These are phyloP conservation scores for Thyridium curvatum DNA, from an alignment of 2,329 filamentous ascomycete species.

Conservation along the genomic window DNA sequence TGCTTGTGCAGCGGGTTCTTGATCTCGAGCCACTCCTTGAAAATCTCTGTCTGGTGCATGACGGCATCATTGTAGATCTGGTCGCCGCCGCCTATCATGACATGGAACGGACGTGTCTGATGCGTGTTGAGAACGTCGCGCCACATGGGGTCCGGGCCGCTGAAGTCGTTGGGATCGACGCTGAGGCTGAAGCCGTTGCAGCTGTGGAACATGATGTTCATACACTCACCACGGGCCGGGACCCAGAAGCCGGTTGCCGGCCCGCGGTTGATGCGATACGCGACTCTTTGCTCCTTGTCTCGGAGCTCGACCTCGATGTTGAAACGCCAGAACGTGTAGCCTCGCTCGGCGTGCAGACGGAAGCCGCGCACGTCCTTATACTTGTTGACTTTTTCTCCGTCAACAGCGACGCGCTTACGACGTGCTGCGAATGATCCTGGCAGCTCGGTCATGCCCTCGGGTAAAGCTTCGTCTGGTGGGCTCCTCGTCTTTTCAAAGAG, in stretches of 20 bases:
- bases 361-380: slow-evolving; percentile 79
- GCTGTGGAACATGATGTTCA: slow-evolving; percentile 99
- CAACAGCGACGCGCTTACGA: slow-evolving; percentile 46
- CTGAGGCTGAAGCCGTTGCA: slow-evolving; percentile 91
- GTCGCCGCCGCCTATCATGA: slow-evolving; percentile 96
- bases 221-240: slow-evolving; percentile 72
- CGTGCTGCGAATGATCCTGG: slow-evolving; percentile 48
- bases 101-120: slow-evolving; percentile 87
- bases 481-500: slow-evolving; percentile 67
- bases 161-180: slow-evolving; percentile 73
- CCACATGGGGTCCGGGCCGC: slow-evolving; percentile 94
- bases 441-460: slow-evolving; percentile 38
- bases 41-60: slow-evolving; percentile 66
- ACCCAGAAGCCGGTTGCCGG: slow-evolving; percentile 93
- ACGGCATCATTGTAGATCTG: slow-evolving; percentile 94
- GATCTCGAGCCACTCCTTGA: slow-evolving; percentile 78
- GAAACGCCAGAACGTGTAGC: slow-evolving; percentile 95
- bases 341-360: slow-evolving; percentile 76
- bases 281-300: slow-evolving; percentile 73
- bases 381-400: slow-evolving; percentile 76
- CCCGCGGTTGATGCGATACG: slow-evolving; percentile 91
- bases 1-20: slow-evolving; percentile 78
- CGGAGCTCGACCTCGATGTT: slow-evolving; percentile 87
- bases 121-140: slow-evolving; percentile 90
- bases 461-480: slow-evolving; percentile 36